Conservation (phyloP, 2,329 filamentous ascomycete species). For the Xylariaceae sp. region DNA sequence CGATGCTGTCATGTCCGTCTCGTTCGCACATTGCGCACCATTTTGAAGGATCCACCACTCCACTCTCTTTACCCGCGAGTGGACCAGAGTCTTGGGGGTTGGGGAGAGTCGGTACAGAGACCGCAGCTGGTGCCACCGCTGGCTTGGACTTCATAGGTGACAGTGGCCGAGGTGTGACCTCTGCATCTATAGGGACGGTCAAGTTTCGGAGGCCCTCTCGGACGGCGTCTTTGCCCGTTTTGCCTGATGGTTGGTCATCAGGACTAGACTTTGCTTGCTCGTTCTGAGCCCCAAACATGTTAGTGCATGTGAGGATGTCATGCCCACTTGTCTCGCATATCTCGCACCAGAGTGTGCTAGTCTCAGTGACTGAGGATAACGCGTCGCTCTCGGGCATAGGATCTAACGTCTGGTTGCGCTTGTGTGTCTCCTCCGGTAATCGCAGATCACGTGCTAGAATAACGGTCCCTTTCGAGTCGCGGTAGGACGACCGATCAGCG, state of each 20-base stretch:
- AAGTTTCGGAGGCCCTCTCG: conserved; percentile 50
- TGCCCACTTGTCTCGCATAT: conserved; percentile 93
- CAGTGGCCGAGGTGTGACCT: conserved; percentile 61
- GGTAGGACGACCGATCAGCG: conserved; percentile 62
- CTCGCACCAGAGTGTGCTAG: conserved; percentile 85
- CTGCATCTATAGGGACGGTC: conserved; percentile 49
- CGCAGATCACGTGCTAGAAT: conserved; percentile 61
- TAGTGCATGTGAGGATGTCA: conserved; percentile 92
- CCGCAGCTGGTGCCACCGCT: conserved; percentile 48
- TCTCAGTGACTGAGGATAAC: conserved; percentile 74
- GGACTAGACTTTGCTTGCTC: conserved; percentile 34
- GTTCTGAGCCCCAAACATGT: conserved; percentile 72
- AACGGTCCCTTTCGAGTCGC: conserved; percentile 72
- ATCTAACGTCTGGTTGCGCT: conserved; percentile 64
- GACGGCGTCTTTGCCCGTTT: conserved; percentile 47
- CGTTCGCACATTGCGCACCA: conserved; percentile 98
- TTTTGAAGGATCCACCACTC: conserved; percentile 80
- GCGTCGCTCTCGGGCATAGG: conserved; percentile 75
- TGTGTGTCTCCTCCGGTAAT: conserved; percentile 55
- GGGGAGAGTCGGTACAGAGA: conserved; percentile 56
- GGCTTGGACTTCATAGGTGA: conserved; percentile 58
- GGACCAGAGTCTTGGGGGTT: conserved; percentile 71
- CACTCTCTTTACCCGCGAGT: conserved; percentile 79
- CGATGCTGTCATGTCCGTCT: conserved; percentile 94
- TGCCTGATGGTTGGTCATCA: conserved; percentile 28